Evolutionary conservation across 257 asterid genomes (phyloP), one percentile per base, ranked within the genome.

Genomic region (Solanum piurae): DNA sequence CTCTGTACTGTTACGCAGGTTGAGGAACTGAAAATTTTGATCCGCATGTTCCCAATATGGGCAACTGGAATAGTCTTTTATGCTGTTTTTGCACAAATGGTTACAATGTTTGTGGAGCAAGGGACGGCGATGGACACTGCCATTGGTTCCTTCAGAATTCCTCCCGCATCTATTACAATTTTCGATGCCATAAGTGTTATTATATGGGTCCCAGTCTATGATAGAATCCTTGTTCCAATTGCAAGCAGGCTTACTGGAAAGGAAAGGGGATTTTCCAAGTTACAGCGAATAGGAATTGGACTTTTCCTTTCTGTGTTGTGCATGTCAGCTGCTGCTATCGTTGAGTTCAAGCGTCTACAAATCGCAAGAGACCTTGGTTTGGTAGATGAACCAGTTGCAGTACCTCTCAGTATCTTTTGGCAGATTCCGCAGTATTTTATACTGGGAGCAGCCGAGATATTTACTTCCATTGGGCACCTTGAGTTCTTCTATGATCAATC

Each of bases 401-500:
- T 94, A 3, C 98, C 94, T 7, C 83, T 93, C 14, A 89, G 90
- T 71, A 94, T 96, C 52, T 92, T 95, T 90, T 95, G 98, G 98
- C 96, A 95, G 90, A 82, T 91, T 25, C 98, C 98, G 6, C 98
- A 96, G 82, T 95, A 95, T 90, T 91, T 94, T 86, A 83, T 95
- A 40, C 72, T 95, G 6, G 98, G 98, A 25, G 98, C 96, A 3
- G 96, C 98, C 3, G 98, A 95, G 68, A 93, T 96, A 33, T 95
- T 93, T 60, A 94, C 97, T 2, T 93, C 91, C 33, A 94, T 95
- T 11, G 99, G 99, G 82, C 97, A 94, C 85, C 90, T 94, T 1
- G 98, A 96, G 94, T 96, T 96, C 90, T 95, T 96, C 87, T 95
- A 96, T 72, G 98, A 96, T 77, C 96, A 96, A 85, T 96, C 99